Conservation (phyloP, 1,284 basidiomycete species). For the Takashimella tepidaria region DNA sequence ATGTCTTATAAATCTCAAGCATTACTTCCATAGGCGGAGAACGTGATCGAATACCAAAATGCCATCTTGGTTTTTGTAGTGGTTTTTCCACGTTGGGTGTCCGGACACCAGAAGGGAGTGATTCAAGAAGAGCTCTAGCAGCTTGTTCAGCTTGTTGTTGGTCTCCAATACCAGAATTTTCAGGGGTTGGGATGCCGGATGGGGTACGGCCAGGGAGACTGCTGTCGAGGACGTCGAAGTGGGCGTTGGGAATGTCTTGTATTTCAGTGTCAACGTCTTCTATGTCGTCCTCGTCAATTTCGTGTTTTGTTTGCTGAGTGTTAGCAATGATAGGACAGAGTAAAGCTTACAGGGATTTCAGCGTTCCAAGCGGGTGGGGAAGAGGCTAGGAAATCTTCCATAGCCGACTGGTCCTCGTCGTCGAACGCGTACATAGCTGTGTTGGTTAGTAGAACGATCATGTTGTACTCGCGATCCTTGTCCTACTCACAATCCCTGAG, state of each 20-base stretch:
- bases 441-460: neutral
- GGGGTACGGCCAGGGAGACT: conserved; percentile 57
- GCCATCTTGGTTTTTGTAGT: conserved; percentile 69
- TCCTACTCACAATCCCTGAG: conserved; percentile 62
- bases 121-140: conserved; percentile 34
- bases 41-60: conserved; percentile 92
- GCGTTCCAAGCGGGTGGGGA: conserved; percentile 54
- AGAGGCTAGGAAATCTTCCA: conserved; percentile 52
- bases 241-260: conserved; percentile 54
- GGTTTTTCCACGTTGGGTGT: conserved; percentile 27
- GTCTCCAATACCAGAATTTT: neutral
- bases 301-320: conserved; percentile 19
- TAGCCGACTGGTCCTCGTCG: conserved; percentile 45
- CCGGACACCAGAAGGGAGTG: conserved; percentile 8
- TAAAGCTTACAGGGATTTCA: conserved; percentile 38
- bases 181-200: neutral
- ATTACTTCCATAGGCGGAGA: conserved; percentile 99
- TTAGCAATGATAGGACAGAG: neutral
- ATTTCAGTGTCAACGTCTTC: conserved; percentile 54
- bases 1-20: conserved; percentile 93
- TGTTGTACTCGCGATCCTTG: too few relatives aligned
- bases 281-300: conserved; percentile 55
- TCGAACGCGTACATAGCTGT: conserved; percentile 34
- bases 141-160: conserved; percentile 41
- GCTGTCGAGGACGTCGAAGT: conserved; percentile 78